phyloP scores from a whole-genome alignment of 2,329 filamentous ascomycete species.

The Westerdykella ornata region DNA sequence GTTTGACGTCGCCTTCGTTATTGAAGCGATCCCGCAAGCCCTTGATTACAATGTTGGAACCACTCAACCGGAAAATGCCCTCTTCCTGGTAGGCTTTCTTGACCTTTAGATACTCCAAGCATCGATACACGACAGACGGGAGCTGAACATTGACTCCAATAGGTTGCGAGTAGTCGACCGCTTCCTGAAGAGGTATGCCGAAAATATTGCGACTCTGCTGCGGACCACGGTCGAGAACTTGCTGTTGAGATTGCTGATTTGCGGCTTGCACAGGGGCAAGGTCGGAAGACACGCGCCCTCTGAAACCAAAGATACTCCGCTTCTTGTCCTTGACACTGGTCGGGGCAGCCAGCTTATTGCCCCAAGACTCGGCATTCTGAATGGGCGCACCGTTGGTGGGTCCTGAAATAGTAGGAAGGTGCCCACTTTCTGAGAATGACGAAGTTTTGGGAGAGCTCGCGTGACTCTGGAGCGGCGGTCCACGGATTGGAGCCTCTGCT shows the following conservation, averaged over 20 bases:
- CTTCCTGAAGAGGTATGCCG: slow-evolving; percentile 76
- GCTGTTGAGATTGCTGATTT: slow-evolving; percentile 11
- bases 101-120: slow-evolving; percentile 82
- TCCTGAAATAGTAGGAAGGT: slow-evolving; percentile 60
- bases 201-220: slow-evolving; percentile 60
- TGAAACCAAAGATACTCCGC: slow-evolving; percentile 58
- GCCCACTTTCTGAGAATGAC: slow-evolving; percentile 28
- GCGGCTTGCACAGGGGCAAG: slow-evolving; percentile 39
- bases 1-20: slow-evolving; percentile 80
- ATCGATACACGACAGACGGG: slow-evolving; percentile 90
- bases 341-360: slow-evolving; percentile 58
- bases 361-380: slow-evolving; percentile 75
- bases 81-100: slow-evolving; percentile 81
- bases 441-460: slow-evolving; percentile 30
- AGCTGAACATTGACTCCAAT: slow-evolving; percentile 66
- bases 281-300: slow-evolving; percentile 65
- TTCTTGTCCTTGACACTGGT: slow-evolving; percentile 75
- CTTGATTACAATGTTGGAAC: slow-evolving; percentile 94
- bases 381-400: slow-evolving; percentile 81
- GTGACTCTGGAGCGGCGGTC: slow-evolving; percentile 32
- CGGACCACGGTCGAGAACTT: slow-evolving; percentile 19
- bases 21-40: slow-evolving; percentile 89
- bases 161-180: slow-evolving; percentile 73
- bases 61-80: slow-evolving; percentile 92
- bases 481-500: slow-evolving; percentile 51